Conservation (phyloP, 805 yeast species). For the Candida insectorum region DNA sequence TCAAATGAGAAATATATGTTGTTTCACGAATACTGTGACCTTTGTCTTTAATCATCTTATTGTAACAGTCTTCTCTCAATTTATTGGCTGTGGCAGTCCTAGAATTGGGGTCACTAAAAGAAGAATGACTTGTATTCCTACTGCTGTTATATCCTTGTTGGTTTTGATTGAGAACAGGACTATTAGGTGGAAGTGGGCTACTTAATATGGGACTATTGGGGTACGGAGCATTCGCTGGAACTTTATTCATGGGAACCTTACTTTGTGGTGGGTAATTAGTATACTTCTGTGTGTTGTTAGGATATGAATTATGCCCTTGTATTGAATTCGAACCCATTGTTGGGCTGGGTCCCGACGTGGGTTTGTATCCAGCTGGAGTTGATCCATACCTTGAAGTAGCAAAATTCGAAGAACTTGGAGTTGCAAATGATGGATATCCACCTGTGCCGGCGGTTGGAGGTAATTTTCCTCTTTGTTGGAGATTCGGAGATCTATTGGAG, state of each 20-base stretch:
- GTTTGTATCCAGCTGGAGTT: background rate
- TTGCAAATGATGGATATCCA: background rate
- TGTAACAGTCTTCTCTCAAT: slow-evolving; percentile 36
- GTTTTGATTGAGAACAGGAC: too few species aligned
- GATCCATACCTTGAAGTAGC: background rate
- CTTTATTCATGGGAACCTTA: too few species aligned
- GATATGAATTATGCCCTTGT: too few species aligned
- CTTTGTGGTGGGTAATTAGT: too few species aligned
- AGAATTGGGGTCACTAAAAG: slow-evolving; percentile 1
- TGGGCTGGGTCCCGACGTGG: background rate
- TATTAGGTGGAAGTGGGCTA: too few species aligned
- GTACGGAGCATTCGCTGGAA: too few species aligned
- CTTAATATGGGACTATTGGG: too few species aligned
- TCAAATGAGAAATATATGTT: slow-evolving; percentile 71
- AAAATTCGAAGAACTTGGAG: background rate
- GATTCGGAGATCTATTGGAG: slow-evolving; percentile 7
- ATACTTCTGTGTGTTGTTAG: too few species aligned
- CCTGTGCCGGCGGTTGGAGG: slow-evolving; percentile 1
- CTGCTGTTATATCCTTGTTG: too few species aligned
- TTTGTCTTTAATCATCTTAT: slow-evolving; percentile 22
- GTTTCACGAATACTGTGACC: slow-evolving; percentile 23
- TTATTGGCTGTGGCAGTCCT: slow-evolving; percentile 23
- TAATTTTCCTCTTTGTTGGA: slow-evolving; percentile 9
- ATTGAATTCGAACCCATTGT: slow-evolving; percentile 1
- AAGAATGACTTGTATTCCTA: slow-evolving; percentile 2